Base-by-base conservation (phyloP, 164 flowering plant genomes). In the Sedum album region DNA sequence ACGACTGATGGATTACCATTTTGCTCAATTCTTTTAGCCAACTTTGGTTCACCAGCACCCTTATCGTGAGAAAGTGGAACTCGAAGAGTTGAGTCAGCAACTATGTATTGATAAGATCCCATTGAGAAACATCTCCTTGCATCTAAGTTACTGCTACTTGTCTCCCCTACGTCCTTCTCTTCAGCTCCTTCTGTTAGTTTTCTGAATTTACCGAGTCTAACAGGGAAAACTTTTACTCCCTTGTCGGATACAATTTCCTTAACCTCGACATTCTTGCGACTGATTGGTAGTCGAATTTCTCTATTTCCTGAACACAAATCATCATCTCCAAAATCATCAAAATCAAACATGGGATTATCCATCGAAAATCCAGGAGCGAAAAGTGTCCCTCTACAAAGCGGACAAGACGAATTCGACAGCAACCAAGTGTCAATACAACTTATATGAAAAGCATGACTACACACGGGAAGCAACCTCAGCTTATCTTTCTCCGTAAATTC, bases 21-120 rank as follows among this genome's bases (percentile, higher is more conserved):
- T 0, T 67, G 48, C 28, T 73, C 77, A 14, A 60, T 23, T 18
- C 31, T 60, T 42, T 18, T 28, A 4, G 68, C 77, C 63, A n/a
- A 71, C 0, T 39, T 35, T 33, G 69, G 30, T 48, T 72, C 67
- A 8, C 18, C 28, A 15, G 33, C 44, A 38, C 39, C 68, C 31
- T 35, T 61, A 6, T 76, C 80, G 65, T 69, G 69, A 42, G 64
- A 51, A 31, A 82, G 61, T 13, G 84, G 66, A 60, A 85, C 85
- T 49, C 70, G 62, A 20, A 85, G 77, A 5, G 74, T 72, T 14
- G 84, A 70, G 49, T 79, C 76, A 42, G 73, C 82, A 55, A 85
- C 81, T 53, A 85, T 80, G 66, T 85, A 85, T 68, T 84, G 85
- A 75, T 81, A 84, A 2, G 90, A 84, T 39, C 90, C 90, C 90